A percentile compares a stretch with the other conserved stretches of the same genome.
phyloP scores from a whole-genome alignment of 495 filamentous ascomycete genomes.

The Tuber microsphaerosporum region DNA sequence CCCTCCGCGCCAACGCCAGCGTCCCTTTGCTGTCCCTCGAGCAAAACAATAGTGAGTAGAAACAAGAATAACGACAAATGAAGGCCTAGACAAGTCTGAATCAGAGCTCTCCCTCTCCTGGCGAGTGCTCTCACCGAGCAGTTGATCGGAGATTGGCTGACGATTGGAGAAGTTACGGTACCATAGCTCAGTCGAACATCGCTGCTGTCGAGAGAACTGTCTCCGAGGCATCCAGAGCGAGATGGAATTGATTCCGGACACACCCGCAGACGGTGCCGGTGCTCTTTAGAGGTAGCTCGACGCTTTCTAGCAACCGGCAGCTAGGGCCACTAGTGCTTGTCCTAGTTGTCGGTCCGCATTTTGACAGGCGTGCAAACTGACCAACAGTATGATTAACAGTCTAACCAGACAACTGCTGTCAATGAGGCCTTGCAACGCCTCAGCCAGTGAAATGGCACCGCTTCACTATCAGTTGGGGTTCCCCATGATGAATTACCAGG shows the following conservation, averaged over 20 bases:
- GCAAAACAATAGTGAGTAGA: neutral
- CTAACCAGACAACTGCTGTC: conserved; percentile 14
- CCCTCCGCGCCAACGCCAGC: neutral
- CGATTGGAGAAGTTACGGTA: conserved; percentile 11
- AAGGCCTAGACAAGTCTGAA: neutral
- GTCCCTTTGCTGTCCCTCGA: neutral
- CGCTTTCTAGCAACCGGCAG: conserved; percentile 1
- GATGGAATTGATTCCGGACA: conserved; percentile 16
- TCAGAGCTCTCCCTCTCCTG: neutral
- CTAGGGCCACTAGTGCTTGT: neutral
- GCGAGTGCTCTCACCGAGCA: neutral
- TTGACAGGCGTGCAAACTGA: conserved; percentile 10
- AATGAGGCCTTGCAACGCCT: conserved; percentile 16
- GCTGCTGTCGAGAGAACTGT: neutral
- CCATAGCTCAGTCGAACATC: neutral
- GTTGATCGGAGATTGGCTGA: conserved; percentile 12
- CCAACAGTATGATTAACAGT: conserved; percentile 16
- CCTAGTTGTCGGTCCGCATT: conserved; percentile 6
- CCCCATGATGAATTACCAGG: neutral
- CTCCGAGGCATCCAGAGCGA: conserved; percentile 4
- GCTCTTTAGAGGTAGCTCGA: conserved; percentile 10
- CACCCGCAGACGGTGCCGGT: conserved; percentile 7
- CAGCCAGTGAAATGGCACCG: conserved; percentile 12
- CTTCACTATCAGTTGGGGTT: conserved; percentile 10
- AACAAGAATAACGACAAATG: neutral